These are phyloP conservation scores for Lepidium africanum DNA, from an alignment of 345 rosid genomes.

Conservation along the genomic window DNA sequence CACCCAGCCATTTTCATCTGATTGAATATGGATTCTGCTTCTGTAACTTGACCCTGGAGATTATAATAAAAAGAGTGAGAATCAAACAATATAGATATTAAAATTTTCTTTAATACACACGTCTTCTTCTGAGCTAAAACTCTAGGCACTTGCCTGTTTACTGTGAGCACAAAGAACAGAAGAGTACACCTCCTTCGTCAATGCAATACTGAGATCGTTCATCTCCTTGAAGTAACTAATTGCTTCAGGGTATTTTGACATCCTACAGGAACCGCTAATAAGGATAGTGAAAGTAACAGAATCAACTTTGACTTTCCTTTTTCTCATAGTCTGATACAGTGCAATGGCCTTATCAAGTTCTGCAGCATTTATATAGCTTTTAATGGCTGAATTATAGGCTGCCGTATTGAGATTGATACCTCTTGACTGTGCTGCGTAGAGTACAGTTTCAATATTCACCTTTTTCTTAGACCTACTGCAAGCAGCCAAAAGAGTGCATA, in stretches of 20 bases:
- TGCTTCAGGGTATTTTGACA: constrained; percentile 70
- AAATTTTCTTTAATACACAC: background rate
- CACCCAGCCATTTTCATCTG: constrained; percentile 65
- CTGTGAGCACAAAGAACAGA: constrained; percentile 65
- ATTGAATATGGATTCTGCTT: constrained; percentile 78
- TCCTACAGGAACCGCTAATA: constrained; percentile 67
- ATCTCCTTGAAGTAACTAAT: constrained; percentile 61
- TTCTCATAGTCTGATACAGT: constrained; percentile 65
- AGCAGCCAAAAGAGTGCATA: constrained; percentile 80
- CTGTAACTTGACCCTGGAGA: constrained; percentile 54
- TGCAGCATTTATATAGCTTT: constrained; percentile 78
- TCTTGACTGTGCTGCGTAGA: constrained; percentile 72
- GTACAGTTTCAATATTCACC: constrained; percentile 70
- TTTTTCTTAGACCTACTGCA: constrained; percentile 69
- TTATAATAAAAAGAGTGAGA: background rate
- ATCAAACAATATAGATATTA: background rate
- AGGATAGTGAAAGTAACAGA: constrained; percentile 74
- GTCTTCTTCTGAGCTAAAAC: constrained; percentile 4
- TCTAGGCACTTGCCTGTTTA: constrained; percentile 57
- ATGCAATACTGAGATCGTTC: constrained; percentile 45
- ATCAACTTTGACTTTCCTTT: constrained; percentile 54
- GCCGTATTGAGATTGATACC: constrained; percentile 64
- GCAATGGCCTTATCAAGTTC: constrained; percentile 63
- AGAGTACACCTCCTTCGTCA: constrained; percentile 79
- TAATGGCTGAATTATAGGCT: constrained; percentile 87